Base-by-base conservation (phyloP, 306 rosid species). In the Ochetophila trinervis region DNA sequence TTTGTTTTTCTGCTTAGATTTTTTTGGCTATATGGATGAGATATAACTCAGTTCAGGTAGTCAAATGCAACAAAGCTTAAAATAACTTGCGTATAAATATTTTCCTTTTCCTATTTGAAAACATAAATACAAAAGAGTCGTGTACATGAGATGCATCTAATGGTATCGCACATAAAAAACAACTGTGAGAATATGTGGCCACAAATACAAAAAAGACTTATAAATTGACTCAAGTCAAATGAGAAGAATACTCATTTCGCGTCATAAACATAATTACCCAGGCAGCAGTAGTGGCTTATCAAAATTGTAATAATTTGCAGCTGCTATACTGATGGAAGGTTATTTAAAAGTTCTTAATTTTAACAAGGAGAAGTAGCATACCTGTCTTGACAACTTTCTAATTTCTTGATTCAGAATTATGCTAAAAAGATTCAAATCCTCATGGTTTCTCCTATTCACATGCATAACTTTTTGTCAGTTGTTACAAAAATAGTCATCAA, bases 371-470 rank as follows among this genome's bases (percentile, higher is more conserved):
- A 82, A 62, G 42, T 44, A 34, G 47, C 72, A 68, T 88, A 90
- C 99, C 97, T 94, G 97, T 65, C 74, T 78, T 9, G 99, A 88
- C 64, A 94, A 74, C 83, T 76, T 86, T 73, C 88, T 80, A 82
- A 90, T 85, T 83, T 94, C 97, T 75, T 94, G 99, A 77, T 94
- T 94, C 71, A 94, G 80, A 54, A 94, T 88, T 75, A 86, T 19
- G 55, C 79, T 56, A 42, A 88, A 84, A 35, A 94, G 89, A 69
- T 90, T 84, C 84, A 90, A 8, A 80, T 94, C 99, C 81, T 90
- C 97, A 5, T 84, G 85, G 84, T 81, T 84, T 80, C 99, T 84
- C 99, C 97, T 94, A 34, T 53, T 62, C 57, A 80, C 62, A 32
- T 51, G 64, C 65, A 47, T 62, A 74, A 40, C 45, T 30, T 14